A percentile compares a stretch with the other conserved stretches of the same genome.
Evolutionary conservation across 179 eudicot species (phyloP).

Genomic region (Patellifolia procumbens): DNA sequence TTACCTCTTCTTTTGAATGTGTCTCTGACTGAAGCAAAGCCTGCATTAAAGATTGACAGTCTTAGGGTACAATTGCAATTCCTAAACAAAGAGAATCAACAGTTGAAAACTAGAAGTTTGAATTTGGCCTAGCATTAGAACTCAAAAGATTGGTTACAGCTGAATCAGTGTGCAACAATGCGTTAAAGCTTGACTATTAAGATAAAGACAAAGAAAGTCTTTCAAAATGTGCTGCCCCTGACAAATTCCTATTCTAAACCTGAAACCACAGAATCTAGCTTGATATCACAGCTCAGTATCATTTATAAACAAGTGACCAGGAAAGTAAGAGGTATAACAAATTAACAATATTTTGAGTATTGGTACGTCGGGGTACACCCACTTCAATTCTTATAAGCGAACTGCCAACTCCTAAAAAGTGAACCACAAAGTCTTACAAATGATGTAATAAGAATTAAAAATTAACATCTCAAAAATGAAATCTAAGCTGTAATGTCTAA

Average conservation of each 20-base stretch:
- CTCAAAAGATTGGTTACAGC: not conserved
- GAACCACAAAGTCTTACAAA: too few species aligned
- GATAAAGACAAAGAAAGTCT: not conserved
- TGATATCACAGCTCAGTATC: not conserved
- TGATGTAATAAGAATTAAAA: too few species aligned
- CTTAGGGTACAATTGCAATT: slow-evolving; percentile 8
- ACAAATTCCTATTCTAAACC: not conserved
- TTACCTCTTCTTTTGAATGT: too few species aligned
- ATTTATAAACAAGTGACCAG: not conserved
- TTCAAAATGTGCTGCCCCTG: not conserved
- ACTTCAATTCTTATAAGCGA: too few species aligned
- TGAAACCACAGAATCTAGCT: not conserved
- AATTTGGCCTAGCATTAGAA: not conserved
- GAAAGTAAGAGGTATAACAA: not conserved
- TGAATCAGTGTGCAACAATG: not conserved
- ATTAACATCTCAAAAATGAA: too few species aligned
- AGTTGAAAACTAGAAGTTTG: not conserved
- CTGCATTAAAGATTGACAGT: slow-evolving; percentile 29
- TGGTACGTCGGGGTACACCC: not conserved
- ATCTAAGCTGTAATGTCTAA: too few species aligned
- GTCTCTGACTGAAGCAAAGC: slow-evolving; percentile 37
- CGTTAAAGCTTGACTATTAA: not conserved
- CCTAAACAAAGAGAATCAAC: slow-evolving; percentile 10
- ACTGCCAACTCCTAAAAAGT: too few species aligned
- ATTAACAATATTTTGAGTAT: not conserved